Evolutionary conservation across 1,284 basidiomycete genomes (phyloP), one percentile per base, ranked within the genome.

Genomic region (Heliocybe sulcata): DNA sequence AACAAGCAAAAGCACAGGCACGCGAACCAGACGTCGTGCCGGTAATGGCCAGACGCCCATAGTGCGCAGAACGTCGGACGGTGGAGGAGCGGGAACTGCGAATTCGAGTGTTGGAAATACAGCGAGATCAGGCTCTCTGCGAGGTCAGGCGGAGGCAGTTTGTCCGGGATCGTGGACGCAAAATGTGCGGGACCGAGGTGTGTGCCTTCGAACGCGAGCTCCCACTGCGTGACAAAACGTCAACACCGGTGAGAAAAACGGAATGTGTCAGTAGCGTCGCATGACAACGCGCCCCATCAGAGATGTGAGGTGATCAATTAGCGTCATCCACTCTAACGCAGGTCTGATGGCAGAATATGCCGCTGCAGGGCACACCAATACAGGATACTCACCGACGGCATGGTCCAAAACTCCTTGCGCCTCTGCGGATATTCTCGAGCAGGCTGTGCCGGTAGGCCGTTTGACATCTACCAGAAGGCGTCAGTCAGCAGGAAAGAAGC

Each of bases 91-190:
- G 79, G 76, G 49, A 75, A 71, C 51, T 73, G 65, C 42, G 59
- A 59, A 58, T 77, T 77, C 59, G 69, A 66, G 54, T 74, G 63
- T 9, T 65, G 57, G 58, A 83, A 84, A 59, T 76, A 83, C 14
- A 76, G 65, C 26, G 76, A 71, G 59, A 83, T 72, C 20, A 84
- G 72, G 1, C 57, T 58, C 1, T 62, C 60, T 0, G 71, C 72
- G 14, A 83, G 71, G 45, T 77, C 85, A 20, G 69, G 64, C 0
- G 82, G 75, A 14, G 86, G 87, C 58, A 87, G 82, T 66, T 20
- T 70, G 64, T 1, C 77, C 64, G 3, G 82, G 63, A 45, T 66
- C 66, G 29, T 64, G 61, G 55, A 79, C 70, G 2, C 73, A 54
- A 51, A 69, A 56, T 53, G 27, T 29, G 67, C 60, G 23, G 69